Percentiles rank a stretch among this genome's conserved stretches.
These are phyloP conservation scores for Colletotrichum phormii DNA, from an alignment of 2,329 filamentous ascomycete genomes.

Conservation along the genomic window DNA sequence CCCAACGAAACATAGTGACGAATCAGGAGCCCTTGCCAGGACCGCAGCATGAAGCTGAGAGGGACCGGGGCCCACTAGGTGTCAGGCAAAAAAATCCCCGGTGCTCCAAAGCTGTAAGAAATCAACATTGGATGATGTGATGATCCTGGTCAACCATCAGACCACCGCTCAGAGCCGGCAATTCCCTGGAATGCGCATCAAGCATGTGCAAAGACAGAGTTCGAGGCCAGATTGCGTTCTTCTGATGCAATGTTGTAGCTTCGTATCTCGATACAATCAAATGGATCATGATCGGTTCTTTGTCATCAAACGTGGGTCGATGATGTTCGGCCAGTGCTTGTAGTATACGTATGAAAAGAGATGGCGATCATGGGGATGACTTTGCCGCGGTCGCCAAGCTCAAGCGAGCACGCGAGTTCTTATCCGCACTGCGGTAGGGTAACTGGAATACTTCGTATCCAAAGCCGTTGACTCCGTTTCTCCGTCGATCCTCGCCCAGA, in stretches of 20 bases:
- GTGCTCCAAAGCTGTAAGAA: conserved; percentile 34
- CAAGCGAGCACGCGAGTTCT: not conserved
- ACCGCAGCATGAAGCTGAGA: conserved; percentile 27
- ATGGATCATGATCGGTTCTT: not conserved
- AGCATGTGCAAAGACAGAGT: not conserved
- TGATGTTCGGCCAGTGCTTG: not conserved
- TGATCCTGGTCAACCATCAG: conserved; percentile 28
- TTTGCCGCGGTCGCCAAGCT: not conserved
- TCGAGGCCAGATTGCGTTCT: conserved; percentile 1
- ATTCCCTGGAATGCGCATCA: not conserved
- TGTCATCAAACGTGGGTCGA: not conserved
- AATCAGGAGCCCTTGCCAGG: conserved; percentile 18
- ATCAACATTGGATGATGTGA: conserved; percentile 33
- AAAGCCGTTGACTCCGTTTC: conserved; percentile 12
- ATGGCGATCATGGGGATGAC: not conserved
- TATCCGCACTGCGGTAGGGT: not conserved
- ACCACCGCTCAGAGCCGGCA: conserved; percentile 1
- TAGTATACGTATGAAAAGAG: not conserved
- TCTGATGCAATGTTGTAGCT: not conserved
- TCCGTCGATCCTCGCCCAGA: conserved; percentile 11
- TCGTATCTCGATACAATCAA: not conserved
- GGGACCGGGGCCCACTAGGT: conserved; percentile 19
- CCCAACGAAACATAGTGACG: conserved; percentile 12
- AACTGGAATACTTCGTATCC: conserved; percentile 2
- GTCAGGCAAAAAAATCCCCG: conserved; percentile 28